Base-by-base conservation (phyloP, 371 early-diverging fungal species). In the Lichtheimia ornata region DNA sequence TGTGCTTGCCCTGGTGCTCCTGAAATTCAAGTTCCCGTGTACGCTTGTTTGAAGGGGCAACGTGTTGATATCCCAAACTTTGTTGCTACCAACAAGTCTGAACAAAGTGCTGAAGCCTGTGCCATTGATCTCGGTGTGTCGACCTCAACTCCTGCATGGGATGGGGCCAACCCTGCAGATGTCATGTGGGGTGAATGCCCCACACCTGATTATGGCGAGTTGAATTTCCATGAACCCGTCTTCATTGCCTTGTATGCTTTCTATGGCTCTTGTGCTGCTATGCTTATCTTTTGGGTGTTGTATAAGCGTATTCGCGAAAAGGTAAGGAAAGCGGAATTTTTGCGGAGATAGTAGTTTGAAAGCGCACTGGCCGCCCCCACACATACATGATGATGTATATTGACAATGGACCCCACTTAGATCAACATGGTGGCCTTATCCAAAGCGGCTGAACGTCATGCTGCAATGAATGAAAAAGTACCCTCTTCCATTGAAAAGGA, bases 181-280 rank as follows among this genome's bases (percentile, higher is more conserved):
- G 59, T 67, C 7, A 73, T 84, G 72, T 88, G 86, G 85, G 72
- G 67, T 41, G 65, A 67, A 43, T 88, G 87, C 58, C 86, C 86
- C 20, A 64, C 69, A 14, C 69, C 82, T 7, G 76, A 77, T 18
- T 56, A 56, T 59, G 82, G 79, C 20, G 61, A 65, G 63, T 67
- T 86, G 27, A 77, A 43, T 2, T 76, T 64, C 56, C 56, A 65
- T 53, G 82, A 76, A 30, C 71, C 67, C 52, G 69, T 70, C 11
- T 77, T 77, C 51, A 76, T 85, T 54, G 78, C 86, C 4, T 58
- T 82, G 22, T 66, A 75, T 42, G 70, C 76, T 5, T 85, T 87
- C 24, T 76, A 85, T 42, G 83, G 83, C 14, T 91, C 88, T 70
- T 72, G 88, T 24, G 76, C 77, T 7, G 69, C 80, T 20, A 67